Base-by-base conservation (phyloP, 169 alveolate genomes). In the Sarcocystis neurona region DNA sequence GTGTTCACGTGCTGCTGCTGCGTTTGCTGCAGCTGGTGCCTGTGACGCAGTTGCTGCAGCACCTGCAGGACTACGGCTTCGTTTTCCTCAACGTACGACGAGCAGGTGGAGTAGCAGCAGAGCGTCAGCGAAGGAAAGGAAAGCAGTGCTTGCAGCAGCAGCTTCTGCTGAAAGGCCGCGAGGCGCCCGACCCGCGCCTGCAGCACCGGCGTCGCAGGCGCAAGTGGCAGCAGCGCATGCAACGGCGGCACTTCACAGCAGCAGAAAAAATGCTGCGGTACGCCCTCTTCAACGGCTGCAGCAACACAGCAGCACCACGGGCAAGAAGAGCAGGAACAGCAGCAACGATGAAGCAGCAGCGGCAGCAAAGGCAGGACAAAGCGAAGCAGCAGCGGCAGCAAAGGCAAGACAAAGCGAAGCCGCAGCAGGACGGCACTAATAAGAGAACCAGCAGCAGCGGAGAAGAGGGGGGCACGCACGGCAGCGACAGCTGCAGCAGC, bases 101-200 rank as follows among this genome's bases (percentile, higher is more conserved):
- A 93, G 70, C 95, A 93, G 27, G 95, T 93, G 60, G 95, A 93
- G 68, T 93, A 93, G 89, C 94, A 91, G 79, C 92, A 87, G 41
- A 89, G 70, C 32, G 72, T 8, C 32, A 79, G 92, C 12, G 87
- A 48, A 0, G 91, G 88, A 66, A 93, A 93, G n/a, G 84, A 56
- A 12, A 93, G 58, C 41, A 93, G 86, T 47, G 95, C 88, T 68
- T 93, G 95, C 46, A 53, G n/a, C 56, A 93, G 77, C 91, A 93
- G 82, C 74, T 79, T 78, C 27, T 75, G 89, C 87, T 91, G 95
- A 85, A 91, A 87, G 47, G 87, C 91, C 47, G 93, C 85, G 48
- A 93, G 87, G 20, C 77, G 89, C 56, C 50, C 44, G n/a, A 93
- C 92, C 53, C 94, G 89, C 47, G 50, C 41, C 43, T 41, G 50